Conservation (phyloP, 1,284 basidiomycete species). For the Psilocybe mexicana region DNA sequence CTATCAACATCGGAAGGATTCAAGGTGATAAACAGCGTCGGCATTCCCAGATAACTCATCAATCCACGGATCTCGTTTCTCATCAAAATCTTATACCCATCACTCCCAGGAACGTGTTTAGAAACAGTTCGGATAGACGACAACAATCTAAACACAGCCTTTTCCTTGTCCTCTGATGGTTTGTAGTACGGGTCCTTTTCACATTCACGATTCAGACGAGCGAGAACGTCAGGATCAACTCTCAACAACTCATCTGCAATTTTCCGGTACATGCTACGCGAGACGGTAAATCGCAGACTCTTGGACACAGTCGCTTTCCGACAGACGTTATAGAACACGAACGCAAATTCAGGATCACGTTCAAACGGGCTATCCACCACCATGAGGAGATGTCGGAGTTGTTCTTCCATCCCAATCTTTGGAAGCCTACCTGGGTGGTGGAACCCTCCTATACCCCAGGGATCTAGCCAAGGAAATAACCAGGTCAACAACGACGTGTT, state of each 20-base stretch:
- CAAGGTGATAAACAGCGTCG: conserved; percentile 26
- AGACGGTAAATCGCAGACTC: conserved; percentile 6
- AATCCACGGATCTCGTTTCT: conserved; percentile 19
- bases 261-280: not conserved
- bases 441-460: conserved; percentile 21
- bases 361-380: conserved; percentile 16
- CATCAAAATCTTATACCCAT: conserved; percentile 11
- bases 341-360: conserved; percentile 11
- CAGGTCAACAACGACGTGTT: conserved; percentile 16
- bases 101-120: conserved; percentile 11
- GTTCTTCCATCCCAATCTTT: not conserved
- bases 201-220: not conserved
- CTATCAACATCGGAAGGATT: conserved; percentile 26
- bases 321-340: conserved; percentile 12
- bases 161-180: not conserved
- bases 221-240: conserved; percentile 5
- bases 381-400: conserved; percentile 16
- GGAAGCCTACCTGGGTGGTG: not conserved
- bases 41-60: conserved; percentile 20
- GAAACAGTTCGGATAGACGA: not conserved
- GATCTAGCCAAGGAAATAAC: conserved; percentile 20
- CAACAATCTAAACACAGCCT: not conserved
- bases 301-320: not conserved
- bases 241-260: not conserved
- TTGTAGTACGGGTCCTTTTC: conserved; percentile 2